Percentiles rank a stretch among this genome's conserved stretches.
Evolutionary conservation across 257 asterid genomes (phyloP).

Genomic region (Buddleja alternifolia): DNA sequence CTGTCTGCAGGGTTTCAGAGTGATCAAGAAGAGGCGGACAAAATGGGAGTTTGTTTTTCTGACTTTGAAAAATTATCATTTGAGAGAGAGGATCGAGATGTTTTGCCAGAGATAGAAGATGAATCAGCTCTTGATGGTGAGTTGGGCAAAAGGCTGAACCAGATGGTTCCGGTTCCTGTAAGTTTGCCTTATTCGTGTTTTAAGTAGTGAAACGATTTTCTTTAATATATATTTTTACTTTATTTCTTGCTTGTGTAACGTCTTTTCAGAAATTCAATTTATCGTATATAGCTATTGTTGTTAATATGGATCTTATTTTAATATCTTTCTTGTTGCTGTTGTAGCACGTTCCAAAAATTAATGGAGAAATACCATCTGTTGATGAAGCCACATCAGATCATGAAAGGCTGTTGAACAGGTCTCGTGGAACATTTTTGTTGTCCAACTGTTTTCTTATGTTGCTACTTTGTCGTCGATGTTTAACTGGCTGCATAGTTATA

Average conservation of each 20-base stretch:
- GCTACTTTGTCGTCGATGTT: not conserved
- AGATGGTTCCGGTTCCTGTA: constrained; percentile 82
- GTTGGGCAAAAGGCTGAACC: constrained; percentile 75
- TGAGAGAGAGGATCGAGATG: constrained; percentile 28
- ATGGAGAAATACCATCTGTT: constrained; percentile 87
- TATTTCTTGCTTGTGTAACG: not conserved
- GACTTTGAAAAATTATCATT: constrained; percentile 36
- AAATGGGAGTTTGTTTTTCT: constrained; percentile 30
- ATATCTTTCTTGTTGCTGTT: constrained; percentile 23
- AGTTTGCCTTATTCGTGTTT: constrained; percentile 32
- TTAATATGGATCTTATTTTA: not conserved
- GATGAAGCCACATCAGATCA: constrained; percentile 93
- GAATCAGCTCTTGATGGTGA: constrained; percentile 77
- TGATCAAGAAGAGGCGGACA: constrained; percentile 42
- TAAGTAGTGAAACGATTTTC: not conserved
- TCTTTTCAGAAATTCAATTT: not conserved
- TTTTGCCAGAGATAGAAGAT: constrained; percentile 75
- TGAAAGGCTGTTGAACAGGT: constrained; percentile 87
- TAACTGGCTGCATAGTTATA: not conserved
- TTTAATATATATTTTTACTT: not conserved
- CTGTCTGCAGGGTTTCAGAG: constrained; percentile 35
- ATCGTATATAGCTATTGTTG: not conserved
- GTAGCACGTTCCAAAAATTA: constrained; percentile 90
- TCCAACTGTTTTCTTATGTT: not conserved
- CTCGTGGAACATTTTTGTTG: constrained; percentile 3